These are phyloP conservation scores for Decorospora gaudefroyi DNA, from an alignment of 2,329 filamentous ascomycete species.

Conservation along the genomic window DNA sequence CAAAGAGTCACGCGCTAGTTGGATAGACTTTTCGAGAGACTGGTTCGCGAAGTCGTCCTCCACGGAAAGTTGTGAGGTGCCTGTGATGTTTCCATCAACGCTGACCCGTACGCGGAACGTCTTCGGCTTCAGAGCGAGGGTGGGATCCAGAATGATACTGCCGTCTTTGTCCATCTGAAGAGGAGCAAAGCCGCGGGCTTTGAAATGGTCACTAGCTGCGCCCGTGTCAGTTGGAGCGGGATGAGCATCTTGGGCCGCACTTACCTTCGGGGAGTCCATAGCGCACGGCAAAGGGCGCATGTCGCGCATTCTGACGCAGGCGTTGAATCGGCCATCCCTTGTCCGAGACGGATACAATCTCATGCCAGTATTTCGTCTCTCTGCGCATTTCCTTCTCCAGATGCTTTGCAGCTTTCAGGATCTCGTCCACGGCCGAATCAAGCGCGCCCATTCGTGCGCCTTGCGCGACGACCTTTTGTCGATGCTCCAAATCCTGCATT, in stretches of 20 bases:
- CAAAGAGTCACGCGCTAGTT: constrained; percentile 75
- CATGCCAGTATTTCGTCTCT: constrained; percentile 87
- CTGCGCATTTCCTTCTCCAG: constrained; percentile 76
- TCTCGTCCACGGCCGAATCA: constrained; percentile 71
- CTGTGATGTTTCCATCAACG: constrained; percentile 61
- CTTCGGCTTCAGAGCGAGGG: constrained; percentile 59
- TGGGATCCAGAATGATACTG: constrained; percentile 72
- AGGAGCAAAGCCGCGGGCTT: constrained; percentile 76
- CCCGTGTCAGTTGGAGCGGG: constrained; percentile 10
- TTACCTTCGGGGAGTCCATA: constrained; percentile 83
- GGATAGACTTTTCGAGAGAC: constrained; percentile 69
- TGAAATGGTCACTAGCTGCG: constrained; percentile 60
- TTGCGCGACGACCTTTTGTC: constrained; percentile 57
- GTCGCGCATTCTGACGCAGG: constrained; percentile 55
- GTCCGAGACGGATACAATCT: constrained; percentile 78
- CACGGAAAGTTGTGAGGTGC: constrained; percentile 53
- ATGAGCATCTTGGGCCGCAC: constrained; percentile 14
- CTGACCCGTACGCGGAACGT: constrained; percentile 71
- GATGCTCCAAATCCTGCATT: constrained; percentile 41
- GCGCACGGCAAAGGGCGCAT: constrained; percentile 79
- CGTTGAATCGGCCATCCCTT: constrained; percentile 77
- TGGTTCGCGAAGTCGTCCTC: constrained; percentile 51
- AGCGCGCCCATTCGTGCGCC: constrained; percentile 82
- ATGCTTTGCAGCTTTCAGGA: constrained; percentile 71
- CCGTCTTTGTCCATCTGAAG: constrained; percentile 76